Evolutionary conservation across 176 grass and related monocot species (phyloP).

Genomic region (Oryza longistaminata): DNA sequence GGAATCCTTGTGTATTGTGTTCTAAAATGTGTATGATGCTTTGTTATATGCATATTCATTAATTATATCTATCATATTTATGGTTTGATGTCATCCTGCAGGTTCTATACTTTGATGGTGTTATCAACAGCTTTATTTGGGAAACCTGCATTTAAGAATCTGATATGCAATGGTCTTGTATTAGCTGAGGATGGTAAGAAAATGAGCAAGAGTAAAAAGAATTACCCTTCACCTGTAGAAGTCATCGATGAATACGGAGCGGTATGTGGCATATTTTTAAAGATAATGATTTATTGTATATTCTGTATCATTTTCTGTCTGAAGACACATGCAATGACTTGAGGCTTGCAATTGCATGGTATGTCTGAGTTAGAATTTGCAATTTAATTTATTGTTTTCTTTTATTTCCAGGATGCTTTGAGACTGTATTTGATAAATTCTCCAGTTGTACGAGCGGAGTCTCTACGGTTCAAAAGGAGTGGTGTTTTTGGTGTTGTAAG

Average conservation of each 20-base stretch:
- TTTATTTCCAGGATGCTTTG: slow-evolving; percentile 85
- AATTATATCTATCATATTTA: slow-evolving; percentile 9
- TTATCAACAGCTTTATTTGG: slow-evolving; percentile 95
- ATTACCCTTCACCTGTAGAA: slow-evolving; percentile 80
- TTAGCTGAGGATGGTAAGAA: slow-evolving; percentile 99
- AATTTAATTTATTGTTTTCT: slow-evolving; percentile 7
- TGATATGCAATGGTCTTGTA: slow-evolving; percentile 97
- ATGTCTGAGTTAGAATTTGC: not conserved
- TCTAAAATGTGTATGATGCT: slow-evolving; percentile 6
- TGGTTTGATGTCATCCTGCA: slow-evolving; percentile 39
- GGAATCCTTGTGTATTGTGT: not conserved
- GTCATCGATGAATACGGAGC: slow-evolving; percentile 90
- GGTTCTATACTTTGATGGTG: slow-evolving; percentile 99
- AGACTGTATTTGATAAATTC: slow-evolving; percentile 96
- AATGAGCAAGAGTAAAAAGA: slow-evolving; percentile 99
- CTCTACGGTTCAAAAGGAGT: slow-evolving; percentile 84
- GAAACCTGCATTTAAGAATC: slow-evolving; percentile 99
- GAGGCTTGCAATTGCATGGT: slow-evolving; percentile 4
- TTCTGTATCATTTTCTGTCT: slow-evolving; percentile 1
- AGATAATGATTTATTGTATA: slow-evolving; percentile 20
- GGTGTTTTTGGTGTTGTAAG: slow-evolving; percentile 96
- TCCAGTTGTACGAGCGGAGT: slow-evolving; percentile 91
- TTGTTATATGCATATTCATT: slow-evolving; percentile 6
- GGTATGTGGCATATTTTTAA: slow-evolving; percentile 55
- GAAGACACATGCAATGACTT: slow-evolving; percentile 21